A percentile compares a stretch with the other conserved stretches of the same genome.
phyloP scores from a whole-genome alignment of 1,284 basidiomycete species.

The Fomitopsis betulina region DNA sequence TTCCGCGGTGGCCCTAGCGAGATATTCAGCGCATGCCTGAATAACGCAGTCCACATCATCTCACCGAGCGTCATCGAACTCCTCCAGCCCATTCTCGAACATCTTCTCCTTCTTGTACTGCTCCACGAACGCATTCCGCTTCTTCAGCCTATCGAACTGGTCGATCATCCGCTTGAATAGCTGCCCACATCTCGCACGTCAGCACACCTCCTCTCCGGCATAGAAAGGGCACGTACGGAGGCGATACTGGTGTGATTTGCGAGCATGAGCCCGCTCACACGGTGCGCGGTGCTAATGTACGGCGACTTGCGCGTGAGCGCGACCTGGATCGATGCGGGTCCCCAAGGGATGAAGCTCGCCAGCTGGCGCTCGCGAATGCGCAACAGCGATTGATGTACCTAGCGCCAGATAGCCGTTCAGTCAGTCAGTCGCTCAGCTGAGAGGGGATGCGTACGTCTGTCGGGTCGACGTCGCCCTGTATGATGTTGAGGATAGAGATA shows the following conservation, averaged over 20 bases:
- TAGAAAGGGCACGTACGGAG: conserved; percentile 55
- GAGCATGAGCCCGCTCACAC: conserved; percentile 97
- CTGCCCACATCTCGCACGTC: conserved; percentile 34
- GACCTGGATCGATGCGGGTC: conserved; percentile 97
- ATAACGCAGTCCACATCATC: conserved; percentile 13
- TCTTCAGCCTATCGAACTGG: conserved; percentile 88
- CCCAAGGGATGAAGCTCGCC: conserved; percentile 99
- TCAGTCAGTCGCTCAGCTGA: neutral
- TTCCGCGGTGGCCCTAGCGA: conserved; percentile 71
- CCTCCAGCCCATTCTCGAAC: conserved; percentile 87
- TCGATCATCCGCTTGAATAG: conserved; percentile 95
- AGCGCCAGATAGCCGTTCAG: neutral
- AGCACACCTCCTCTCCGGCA: neutral
- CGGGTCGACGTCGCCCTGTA: conserved; percentile 97
- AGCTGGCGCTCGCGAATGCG: conserved; percentile 95
- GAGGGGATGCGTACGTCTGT: conserved; percentile 69
- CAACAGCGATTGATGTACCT: conserved; percentile 96
- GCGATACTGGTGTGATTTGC: conserved; percentile 98
- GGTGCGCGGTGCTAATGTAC: conserved; percentile 84
- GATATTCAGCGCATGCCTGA: neutral
- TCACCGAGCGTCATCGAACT: conserved; percentile 92
- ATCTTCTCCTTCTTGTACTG: conserved; percentile 97
- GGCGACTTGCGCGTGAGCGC: conserved; percentile 91
- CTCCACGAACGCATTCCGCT: conserved; percentile 93
- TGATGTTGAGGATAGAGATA: conserved; percentile 98